These are phyloP conservation scores for Lagenidium giganteum DNA, from an alignment of 352 stramenopile genomes.

Conservation along the genomic window DNA sequence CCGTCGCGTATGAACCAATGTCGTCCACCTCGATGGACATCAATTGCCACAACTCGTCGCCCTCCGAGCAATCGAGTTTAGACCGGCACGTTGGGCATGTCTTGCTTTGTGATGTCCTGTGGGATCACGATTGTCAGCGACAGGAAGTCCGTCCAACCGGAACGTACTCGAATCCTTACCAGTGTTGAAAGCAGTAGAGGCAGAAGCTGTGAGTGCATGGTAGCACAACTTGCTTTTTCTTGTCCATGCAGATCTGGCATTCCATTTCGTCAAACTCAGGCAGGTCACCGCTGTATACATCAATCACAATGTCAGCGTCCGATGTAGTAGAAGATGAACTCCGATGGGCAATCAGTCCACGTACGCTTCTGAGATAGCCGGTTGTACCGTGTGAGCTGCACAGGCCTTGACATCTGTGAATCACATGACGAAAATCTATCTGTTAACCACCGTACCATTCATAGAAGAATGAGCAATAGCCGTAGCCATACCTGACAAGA, in stretches of 20 bases:
- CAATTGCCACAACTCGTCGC: slow-evolving; percentile 69
- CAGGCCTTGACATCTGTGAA: slow-evolving; percentile 54
- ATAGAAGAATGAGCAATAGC: too few relatives aligned
- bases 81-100: slow-evolving; percentile 74
- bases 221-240: slow-evolving; percentile 73
- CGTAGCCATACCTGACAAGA: slow-evolving; percentile 42
- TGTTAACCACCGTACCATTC: too few relatives aligned
- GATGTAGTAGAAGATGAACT: neutral
- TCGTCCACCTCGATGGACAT: slow-evolving; percentile 68
- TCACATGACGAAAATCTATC: neutral
- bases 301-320: neutral
- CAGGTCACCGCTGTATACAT: slow-evolving; percentile 19
- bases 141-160: too few relatives aligned
- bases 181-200: slow-evolving; percentile 72
- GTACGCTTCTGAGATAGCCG: slow-evolving; percentile 34
- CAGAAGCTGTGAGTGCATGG: slow-evolving; percentile 78
- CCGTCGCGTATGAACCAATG: slow-evolving; percentile 68
- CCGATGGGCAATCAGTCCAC: neutral
- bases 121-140: neutral
- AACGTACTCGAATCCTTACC: slow-evolving; percentile 16
- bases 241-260: slow-evolving; percentile 85
- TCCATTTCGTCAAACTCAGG: slow-evolving; percentile 68
- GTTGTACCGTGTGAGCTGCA: slow-evolving; percentile 51
- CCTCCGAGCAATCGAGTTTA: slow-evolving; percentile 70
- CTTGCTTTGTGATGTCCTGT: slow-evolving; percentile 65